Base-by-base conservation (phyloP, 2,329 filamentous ascomycete genomes). In the Sporothrix luriei region DNA sequence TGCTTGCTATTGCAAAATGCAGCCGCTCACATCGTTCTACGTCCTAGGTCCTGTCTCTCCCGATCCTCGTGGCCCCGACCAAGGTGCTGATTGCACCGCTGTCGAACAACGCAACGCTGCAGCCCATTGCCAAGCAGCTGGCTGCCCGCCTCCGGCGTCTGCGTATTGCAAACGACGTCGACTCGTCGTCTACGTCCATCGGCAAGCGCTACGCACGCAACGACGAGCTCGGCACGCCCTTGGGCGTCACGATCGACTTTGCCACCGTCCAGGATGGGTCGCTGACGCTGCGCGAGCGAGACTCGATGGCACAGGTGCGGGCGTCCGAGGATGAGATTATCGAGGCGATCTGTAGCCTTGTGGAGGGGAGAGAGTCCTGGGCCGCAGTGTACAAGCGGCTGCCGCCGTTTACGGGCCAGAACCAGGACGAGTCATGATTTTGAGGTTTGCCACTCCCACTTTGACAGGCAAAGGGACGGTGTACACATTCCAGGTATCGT, bases 171-270 rank as follows among this genome's bases (percentile, higher is more conserved):
- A 95, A 88, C 83, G 90, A 91, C 72, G 87, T 97, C 49, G 95
- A 98, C 77, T 91, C 94, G 79, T 96, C 92, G 16, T 92, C 91
- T 38, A 93, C 94, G 72, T 93, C 90, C 73, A 98, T 98, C 75
- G 94, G 94, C 78, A 97, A 97, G 85, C 91, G 94, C 68, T 98
- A 97, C 81, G 89, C 91, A 78, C 90, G 95, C 76, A 97, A 97
- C 79, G 94, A 98, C 80, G 94, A 98, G 82, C 87, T 97, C 70
- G 95, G 94, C 76, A 98, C 95, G 59, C 93, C 94, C 9, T 89
- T 97, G 73, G 94, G 93, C 78, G 90, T 98, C 79, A 98, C 94
- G 0, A 88, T 98, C 71, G 94, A 98, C 80, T 98, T 97, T 86
- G 92, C 98, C 84, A 96, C 92, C 62, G 83, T 97, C 74, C 89